Evolutionary conservation across 371 early-diverging fungal species (phyloP).

Genomic region (Mortierella sp.): DNA sequence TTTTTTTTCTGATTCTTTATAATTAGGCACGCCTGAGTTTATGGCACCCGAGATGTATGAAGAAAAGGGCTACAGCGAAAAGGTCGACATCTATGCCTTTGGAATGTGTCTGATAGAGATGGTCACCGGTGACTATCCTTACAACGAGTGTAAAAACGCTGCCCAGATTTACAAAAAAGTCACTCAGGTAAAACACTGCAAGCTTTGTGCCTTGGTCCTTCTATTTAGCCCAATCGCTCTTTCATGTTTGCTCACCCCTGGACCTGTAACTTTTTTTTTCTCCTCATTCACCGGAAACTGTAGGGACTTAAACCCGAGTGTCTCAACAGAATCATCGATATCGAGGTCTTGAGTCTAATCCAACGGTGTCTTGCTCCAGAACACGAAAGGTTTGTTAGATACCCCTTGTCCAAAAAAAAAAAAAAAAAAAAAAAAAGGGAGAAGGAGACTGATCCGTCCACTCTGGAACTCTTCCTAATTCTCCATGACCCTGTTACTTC

Average conservation of each 20-base stretch:
- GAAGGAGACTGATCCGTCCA: neutral
- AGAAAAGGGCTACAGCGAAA: constrained; percentile 89
- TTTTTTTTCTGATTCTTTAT: neutral
- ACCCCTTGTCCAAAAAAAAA: neutral
- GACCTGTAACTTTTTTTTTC: neutral
- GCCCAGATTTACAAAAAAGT: constrained; percentile 91
- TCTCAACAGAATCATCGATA: constrained; percentile 72
- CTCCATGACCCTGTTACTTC: neutral
- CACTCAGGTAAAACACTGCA: constrained; percentile 60
- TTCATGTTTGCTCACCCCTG: no score
- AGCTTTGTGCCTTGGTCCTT: neutral
- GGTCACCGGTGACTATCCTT: constrained; percentile 91
- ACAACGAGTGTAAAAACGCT: constrained; percentile 88
- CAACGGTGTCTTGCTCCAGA: constrained; percentile 78
- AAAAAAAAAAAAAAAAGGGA: neutral
- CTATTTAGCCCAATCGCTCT: neutral
- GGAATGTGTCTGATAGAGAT: constrained; percentile 94
- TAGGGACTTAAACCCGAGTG: constrained; percentile 87
- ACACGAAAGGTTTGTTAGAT: constrained; percentile 68
- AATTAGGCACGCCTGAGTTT: constrained; percentile 88
- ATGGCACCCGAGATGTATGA: constrained; percentile 98
- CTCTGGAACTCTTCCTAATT: neutral
- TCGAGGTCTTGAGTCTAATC: constrained; percentile 82
- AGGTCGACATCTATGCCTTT: constrained; percentile 94
- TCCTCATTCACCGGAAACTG: constrained; percentile 25